These are phyloP conservation scores for Penicillium mononematosum DNA, from an alignment of 495 filamentous ascomycete species.

Conservation along the genomic window DNA sequence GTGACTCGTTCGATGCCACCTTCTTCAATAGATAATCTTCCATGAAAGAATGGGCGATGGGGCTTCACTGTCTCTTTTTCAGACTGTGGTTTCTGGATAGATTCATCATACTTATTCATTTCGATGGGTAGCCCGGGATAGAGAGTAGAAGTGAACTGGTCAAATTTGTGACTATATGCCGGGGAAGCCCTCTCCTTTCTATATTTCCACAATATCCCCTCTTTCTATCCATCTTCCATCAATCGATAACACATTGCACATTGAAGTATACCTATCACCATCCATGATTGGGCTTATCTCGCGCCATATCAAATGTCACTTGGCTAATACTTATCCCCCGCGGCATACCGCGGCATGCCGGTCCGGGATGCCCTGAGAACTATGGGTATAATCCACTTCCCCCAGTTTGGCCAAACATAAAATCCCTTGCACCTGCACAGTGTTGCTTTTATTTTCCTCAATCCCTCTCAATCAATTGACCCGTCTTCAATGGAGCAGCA, in stretches of 20 bases:
- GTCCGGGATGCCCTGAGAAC: slow-evolving; percentile 20
- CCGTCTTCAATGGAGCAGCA: slow-evolving; percentile 40
- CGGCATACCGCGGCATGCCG: slow-evolving; percentile 35
- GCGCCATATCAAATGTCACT: slow-evolving; percentile 20
- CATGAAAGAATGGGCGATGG: slow-evolving; percentile 8
- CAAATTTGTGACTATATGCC: not conserved
- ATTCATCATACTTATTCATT: slow-evolving; percentile 3
- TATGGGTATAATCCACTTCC: not conserved
- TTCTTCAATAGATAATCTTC: slow-evolving; percentile 54
- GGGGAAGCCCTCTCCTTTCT: slow-evolving; percentile 4
- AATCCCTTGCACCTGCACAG: not conserved
- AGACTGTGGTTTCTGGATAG: slow-evolving; percentile 1
- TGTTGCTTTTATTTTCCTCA: not conserved
- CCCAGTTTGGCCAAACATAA: slow-evolving; percentile 1
- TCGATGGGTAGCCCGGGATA: not conserved
- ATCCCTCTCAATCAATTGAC: not conserved
- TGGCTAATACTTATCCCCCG: slow-evolving; percentile 21
- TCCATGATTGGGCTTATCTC: slow-evolving; percentile 20
- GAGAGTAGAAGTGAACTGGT: not conserved
- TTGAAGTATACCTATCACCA: slow-evolving; percentile 16
- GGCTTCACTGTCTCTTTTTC: not conserved
- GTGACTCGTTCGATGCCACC: slow-evolving; percentile 68
- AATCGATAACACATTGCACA: slow-evolving; percentile 1
- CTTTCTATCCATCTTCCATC: not conserved
- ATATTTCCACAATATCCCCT: slow-evolving; percentile 2